These are phyloP conservation scores for Pilatotrama ljubarskyi DNA, from an alignment of 768 basidiomycete genomes.

Conservation along the genomic window DNA sequence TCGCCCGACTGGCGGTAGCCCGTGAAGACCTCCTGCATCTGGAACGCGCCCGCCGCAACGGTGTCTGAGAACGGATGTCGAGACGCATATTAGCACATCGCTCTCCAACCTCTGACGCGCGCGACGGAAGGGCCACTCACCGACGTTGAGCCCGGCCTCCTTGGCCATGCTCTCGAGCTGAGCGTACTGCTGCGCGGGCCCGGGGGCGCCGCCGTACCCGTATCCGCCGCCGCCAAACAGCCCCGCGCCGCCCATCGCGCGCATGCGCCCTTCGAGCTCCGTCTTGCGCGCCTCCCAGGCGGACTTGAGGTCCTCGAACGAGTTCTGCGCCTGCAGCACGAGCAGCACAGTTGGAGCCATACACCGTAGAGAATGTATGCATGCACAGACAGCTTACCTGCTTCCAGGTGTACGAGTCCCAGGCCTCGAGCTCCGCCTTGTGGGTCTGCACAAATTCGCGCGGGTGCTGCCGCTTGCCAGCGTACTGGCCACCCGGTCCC, in stretches of 20 bases:
- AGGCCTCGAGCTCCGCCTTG: conserved; percentile 68
- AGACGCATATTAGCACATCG: background rate
- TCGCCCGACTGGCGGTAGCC: conserved; percentile 79
- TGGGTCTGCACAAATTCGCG: conserved; percentile 65
- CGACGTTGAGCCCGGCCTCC: conserved; percentile 31
- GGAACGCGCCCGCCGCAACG: conserved; percentile 68
- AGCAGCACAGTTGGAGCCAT: conserved; percentile 7
- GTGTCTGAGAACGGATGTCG: conserved; percentile 46
- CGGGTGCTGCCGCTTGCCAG: conserved; percentile 55
- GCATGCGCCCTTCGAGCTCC: conserved; percentile 50
- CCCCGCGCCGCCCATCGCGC: conserved; percentile 47
- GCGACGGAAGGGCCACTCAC: conserved; percentile 19
- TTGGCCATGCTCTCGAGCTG: conserved; percentile 50
- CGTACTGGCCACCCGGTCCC: conserved; percentile 25
- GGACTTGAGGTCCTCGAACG: conserved; percentile 64
- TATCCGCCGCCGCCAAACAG: conserved; percentile 34
- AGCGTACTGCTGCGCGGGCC: conserved; percentile 44
- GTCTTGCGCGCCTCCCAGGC: conserved; percentile 64
- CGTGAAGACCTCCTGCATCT: conserved; percentile 71
- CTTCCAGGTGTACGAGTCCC: conserved; percentile 74
- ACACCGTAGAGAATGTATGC: background rate
- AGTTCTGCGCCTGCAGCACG: conserved; percentile 40
- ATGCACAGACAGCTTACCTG: conserved; percentile 36
- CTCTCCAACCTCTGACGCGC: background rate
- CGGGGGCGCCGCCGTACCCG: conserved; percentile 23